Evolutionary conservation across 1,284 basidiomycete species (phyloP), one percentile per base, ranked within the genome.

Genomic region (Puccinia sorghi): DNA sequence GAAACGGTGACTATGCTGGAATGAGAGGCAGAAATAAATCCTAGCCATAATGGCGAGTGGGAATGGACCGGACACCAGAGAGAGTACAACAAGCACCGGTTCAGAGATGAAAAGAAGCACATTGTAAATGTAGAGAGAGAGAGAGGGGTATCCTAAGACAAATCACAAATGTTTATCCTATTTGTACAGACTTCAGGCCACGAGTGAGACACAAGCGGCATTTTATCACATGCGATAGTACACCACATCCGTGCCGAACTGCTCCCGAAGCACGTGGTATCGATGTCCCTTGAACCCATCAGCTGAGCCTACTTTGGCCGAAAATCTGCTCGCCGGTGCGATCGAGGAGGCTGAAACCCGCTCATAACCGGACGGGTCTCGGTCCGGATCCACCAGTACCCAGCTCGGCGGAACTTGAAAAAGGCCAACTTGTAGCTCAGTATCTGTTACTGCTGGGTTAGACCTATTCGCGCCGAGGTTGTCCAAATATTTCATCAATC

Each of bases 391-490:
- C 8, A 71, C 70, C 17, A 15, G 48, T 15, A 73, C 66, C 74
- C 57, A 79, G 48, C 66, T 46, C 39, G 69, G 66, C 1, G 81
- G 80, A 7, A 82, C 78, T 80, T 81, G 75, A 46, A 82, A 82
- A 27, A 80, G 80, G 52, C 72, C 81, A 56, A 82, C 27, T 46
- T 82, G 82, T 17, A 82, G 56, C 63, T 83, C 82, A 5, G 82
- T 82, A 69, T 83, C 82, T 27, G 81, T 83, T 25, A 83, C 80
- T 50, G 81, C 80, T 11, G 82, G 82, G 25, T 80, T 67, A 7
- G 81, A 80, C 9, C 82, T 79, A 43, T 22, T 52, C 37, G 41
- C 6, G 17, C 12, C n/a, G 25, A n/a, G n/a, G n/a, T n/a, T 46
- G 50, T 22, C 20, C 52, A 25, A 41, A 66, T 61, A 50, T 13